Base-by-base conservation (phyloP, 2,329 filamentous ascomycete genomes). In the Stagonosporopsis chrysanthemi region DNA sequence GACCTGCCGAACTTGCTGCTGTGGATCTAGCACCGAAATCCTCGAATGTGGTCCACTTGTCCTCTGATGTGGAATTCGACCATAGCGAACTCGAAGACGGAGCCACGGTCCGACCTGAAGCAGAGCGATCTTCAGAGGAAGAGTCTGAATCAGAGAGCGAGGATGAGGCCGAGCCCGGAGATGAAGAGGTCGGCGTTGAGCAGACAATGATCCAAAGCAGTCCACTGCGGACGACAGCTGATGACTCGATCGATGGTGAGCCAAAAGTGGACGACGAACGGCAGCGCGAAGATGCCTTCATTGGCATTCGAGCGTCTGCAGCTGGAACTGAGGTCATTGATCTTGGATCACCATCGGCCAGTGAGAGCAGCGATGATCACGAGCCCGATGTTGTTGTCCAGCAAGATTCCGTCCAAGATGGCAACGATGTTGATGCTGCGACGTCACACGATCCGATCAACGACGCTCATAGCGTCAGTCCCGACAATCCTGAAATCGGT, bases 321-420 rank as follows among this genome's bases (percentile, higher is more conserved):
- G 38, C 43, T 35, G 45, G 39, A 2, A 59, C 62, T 23, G 62
- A 65, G 26, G 50, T 72, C 8, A 52, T 72, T 24, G 66, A 74
- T 55, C 50, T 71, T 19, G 67, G 63, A 9, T 68, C 69, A 7
- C 60, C 60, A 4, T 63, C 65, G 11, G 55, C 44, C 1, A 41
- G 50, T 22, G 48, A 54, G 15, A 50, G 41, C 22, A 51, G 61
- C 19, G 36, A 49, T 11, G 22, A 39, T 14, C 23, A 52, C 0
- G 28, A 22, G 35, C n/a, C 17, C 4, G 24, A 24, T 12, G 6
- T 39, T 22, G 36, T 12, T 1, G 19, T 14, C 17, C 19, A 26
- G 11, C 19, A 43, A 4, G 38, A 40, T 23, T 12, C 22, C 6
- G n/a, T 14, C n/a, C 14, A 11, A 6, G 26, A 12, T 35, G 26